Base-by-base conservation (phyloP, 352 stramenopile genomes). In the Globisporangium sylvaticum region DNA sequence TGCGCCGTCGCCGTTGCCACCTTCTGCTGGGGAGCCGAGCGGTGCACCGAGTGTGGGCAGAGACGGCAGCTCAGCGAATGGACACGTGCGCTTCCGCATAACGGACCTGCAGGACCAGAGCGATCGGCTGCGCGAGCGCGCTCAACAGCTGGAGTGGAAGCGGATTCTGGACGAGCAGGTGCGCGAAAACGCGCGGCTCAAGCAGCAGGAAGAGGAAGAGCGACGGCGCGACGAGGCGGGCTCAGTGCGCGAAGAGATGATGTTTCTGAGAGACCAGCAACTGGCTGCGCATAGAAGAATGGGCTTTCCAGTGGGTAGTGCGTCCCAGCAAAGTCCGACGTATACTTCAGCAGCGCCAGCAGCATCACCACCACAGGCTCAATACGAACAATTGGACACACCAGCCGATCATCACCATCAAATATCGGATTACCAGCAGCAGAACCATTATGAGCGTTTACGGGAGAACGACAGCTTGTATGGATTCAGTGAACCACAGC, bases 111-210 rank as follows among this genome's bases (percentile, higher is more conserved):
- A 75, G 31, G 72, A 80, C n/a, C 58, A 79, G 18, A 81, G 70
- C n/a, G 71, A 91, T 12, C 77, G 85, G 8, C 64, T 88, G 55
- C 70, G 79, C 0, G 85, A 91, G 65, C 80, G 81, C 46, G 78
- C 80, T 15, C 82, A 90, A 63, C 79, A 91, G 63, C 72, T 94
- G 58, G 82, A 91, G 65, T 91, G 82, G 85, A 83, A 75, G 48
- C 67, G 77, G 15, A 59, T 89, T 1, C 67, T 94, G 65, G 85
- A 94, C 59, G 83, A 90, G 34, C 85, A 94, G 58, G 76, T 92
- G 61, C 76, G 82, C 37, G 85, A 94, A 24, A 92, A 94, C 27
- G 73, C 78, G 39, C 66, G 79, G n/a, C 56, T 88, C 3, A 78
- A 81, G 53, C 65, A 77, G 46, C 68, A 83, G 52, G 64, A 89